Conservation (phyloP, 768 basidiomycete genomes). For the Hypsizygus marmoreus region DNA sequence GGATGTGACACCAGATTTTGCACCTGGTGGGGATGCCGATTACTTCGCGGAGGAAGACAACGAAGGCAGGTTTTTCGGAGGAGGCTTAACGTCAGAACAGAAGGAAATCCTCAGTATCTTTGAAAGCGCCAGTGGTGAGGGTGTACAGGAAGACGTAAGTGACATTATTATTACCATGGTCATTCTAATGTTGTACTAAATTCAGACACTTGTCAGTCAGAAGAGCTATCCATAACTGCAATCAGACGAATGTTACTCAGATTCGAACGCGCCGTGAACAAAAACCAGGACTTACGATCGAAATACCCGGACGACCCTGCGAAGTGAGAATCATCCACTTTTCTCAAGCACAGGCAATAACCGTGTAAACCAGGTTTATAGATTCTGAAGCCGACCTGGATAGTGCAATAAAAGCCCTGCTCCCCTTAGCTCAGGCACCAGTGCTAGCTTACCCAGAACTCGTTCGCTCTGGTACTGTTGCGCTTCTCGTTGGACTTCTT, state of each 20-base stretch:
- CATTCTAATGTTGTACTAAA: slow-evolving; percentile 22
- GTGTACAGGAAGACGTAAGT: slow-evolving; percentile 69
- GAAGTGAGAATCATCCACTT: slow-evolving; percentile 52
- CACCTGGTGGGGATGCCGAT: slow-evolving; percentile 86
- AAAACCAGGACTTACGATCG: slow-evolving; percentile 96
- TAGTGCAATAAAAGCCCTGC: slow-evolving; percentile 77
- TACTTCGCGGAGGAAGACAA: slow-evolving; percentile 91
- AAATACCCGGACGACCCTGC: slow-evolving; percentile 92
- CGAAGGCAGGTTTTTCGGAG: slow-evolving; percentile 91
- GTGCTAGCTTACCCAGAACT: slow-evolving; percentile 87
- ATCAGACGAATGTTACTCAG: slow-evolving; percentile 74
- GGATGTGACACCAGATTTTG: slow-evolving; percentile 53
- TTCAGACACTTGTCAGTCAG: slow-evolving; percentile 43
- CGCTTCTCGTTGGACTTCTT: slow-evolving; percentile 78
- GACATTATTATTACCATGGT: slow-evolving; percentile 2
- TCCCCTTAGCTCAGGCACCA: slow-evolving; percentile 88
- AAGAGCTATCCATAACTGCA: slow-evolving; percentile 66
- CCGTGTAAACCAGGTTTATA: slow-evolving; percentile 71
- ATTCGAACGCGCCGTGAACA: slow-evolving; percentile 88
- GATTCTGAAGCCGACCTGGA: slow-evolving; percentile 98
- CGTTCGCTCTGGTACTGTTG: slow-evolving; percentile 70
- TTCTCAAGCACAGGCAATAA: not conserved
- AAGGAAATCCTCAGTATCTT: slow-evolving; percentile 96
- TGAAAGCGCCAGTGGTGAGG: slow-evolving; percentile 69
- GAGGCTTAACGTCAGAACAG: slow-evolving; percentile 89